phyloP scores from a whole-genome alignment of 768 basidiomycete genomes.

The Trametes cinnabarina region DNA sequence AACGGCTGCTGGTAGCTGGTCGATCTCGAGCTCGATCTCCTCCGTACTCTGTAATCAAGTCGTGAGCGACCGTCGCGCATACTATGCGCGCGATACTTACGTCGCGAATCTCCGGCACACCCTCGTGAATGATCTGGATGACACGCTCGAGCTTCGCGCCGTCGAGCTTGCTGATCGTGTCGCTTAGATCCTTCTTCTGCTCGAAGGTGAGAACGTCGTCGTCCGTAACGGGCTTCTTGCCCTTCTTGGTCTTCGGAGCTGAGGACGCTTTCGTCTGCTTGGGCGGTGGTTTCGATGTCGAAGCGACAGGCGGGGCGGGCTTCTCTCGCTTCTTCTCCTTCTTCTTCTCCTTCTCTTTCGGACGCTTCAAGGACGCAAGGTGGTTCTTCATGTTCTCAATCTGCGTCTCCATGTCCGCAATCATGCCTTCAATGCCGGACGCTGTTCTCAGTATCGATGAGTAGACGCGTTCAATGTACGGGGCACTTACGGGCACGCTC shows the following conservation, averaged over 20 bases:
- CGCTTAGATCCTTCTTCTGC: slow-evolving; percentile 98
- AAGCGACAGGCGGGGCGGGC: slow-evolving; percentile 46
- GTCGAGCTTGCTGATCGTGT: slow-evolving; percentile 86
- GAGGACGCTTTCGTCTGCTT: slow-evolving; percentile 44
- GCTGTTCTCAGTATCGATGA: slow-evolving; percentile 18
- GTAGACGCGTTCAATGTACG: slow-evolving; percentile 2
- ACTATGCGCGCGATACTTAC: slow-evolving; percentile 47
- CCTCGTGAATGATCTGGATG: slow-evolving; percentile 92
- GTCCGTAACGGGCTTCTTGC: slow-evolving; percentile 64
- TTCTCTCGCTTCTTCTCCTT: slow-evolving; percentile 53
- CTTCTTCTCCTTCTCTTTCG: slow-evolving; percentile 64
- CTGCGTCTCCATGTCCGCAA: slow-evolving; percentile 76
- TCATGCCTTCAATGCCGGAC: slow-evolving; percentile 51
- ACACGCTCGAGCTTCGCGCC: slow-evolving; percentile 83
- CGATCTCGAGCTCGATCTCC: slow-evolving; percentile 99
- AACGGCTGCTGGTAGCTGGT: slow-evolving; percentile 80
- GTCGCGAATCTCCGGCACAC: slow-evolving; percentile 89
- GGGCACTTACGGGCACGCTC: slow-evolving; percentile 63
- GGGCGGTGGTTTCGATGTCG: slow-evolving; percentile 55
- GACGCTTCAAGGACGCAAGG: slow-evolving; percentile 58
- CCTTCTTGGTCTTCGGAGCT: slow-evolving; percentile 54
- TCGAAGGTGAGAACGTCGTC: slow-evolving; percentile 88
- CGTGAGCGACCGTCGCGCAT: not conserved
- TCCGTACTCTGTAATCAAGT: slow-evolving; percentile 72
- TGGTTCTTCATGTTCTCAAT: slow-evolving; percentile 75